Percentiles rank a stretch among this genome's conserved stretches.
Conservation (phyloP, 306 rosid genomes). For the Trichosanthes truncata region DNA sequence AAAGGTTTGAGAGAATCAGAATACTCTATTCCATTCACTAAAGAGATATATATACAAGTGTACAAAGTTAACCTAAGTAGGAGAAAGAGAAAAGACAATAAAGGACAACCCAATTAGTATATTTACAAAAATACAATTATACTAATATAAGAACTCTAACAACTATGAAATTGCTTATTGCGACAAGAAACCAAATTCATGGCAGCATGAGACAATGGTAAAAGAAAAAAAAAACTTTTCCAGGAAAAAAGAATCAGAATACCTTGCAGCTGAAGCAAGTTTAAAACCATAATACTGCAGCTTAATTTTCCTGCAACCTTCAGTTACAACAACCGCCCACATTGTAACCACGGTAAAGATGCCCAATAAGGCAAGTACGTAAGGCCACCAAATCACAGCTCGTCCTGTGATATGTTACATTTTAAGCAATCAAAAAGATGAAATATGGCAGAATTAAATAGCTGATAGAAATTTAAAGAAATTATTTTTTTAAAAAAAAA, state of each 20-base stretch:
- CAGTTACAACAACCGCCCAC: slow-evolving; percentile 99
- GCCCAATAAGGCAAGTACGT: slow-evolving; percentile 59
- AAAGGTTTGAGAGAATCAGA: too few relatives aligned
- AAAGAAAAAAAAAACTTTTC: not conserved
- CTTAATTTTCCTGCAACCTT: slow-evolving; percentile 95
- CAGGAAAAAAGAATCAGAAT: not conserved
- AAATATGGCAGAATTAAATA: not conserved
- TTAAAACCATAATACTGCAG: slow-evolving; percentile 94
- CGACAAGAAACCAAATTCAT: not conserved
- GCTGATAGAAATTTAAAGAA: not conserved
- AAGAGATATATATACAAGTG: too few relatives aligned
- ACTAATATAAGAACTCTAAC: too few relatives aligned
- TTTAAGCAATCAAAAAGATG: not conserved
- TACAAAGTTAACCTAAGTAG: too few relatives aligned
- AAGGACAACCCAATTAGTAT: too few relatives aligned
- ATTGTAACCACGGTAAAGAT: slow-evolving; percentile 83
- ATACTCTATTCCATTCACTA: too few relatives aligned
- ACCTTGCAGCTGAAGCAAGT: slow-evolving; percentile 98
- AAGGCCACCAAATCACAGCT: slow-evolving; percentile 63
- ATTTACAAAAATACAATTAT: too few relatives aligned
- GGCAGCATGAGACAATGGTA: not conserved
- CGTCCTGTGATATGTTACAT: slow-evolving; percentile 44
- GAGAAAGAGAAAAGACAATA: too few relatives aligned
- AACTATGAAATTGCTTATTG: not conserved
- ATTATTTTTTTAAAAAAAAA: too few relatives aligned